Evolutionary conservation across 768 basidiomycete genomes (phyloP).

Genomic region (Suillus sp.): DNA sequence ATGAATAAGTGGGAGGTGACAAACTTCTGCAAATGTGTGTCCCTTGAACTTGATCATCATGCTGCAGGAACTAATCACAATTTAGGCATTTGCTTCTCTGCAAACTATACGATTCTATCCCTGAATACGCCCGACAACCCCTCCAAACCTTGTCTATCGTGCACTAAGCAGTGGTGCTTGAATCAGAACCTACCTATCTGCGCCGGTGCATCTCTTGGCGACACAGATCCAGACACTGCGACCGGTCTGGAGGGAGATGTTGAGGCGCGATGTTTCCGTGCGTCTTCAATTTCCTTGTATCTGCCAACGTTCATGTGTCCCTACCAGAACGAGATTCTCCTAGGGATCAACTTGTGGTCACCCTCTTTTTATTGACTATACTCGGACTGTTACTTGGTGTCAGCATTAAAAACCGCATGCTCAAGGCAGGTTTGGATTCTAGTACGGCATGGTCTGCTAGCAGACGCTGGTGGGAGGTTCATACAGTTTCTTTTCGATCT

Average conservation of each 20-base stretch:
- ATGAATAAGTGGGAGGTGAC: slow-evolving; percentile 87
- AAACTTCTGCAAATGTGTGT: slow-evolving; percentile 85
- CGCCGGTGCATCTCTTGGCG: slow-evolving; percentile 77
- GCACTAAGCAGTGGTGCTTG: slow-evolving; percentile 94
- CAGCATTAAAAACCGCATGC: slow-evolving; percentile 80
- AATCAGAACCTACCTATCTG: slow-evolving; percentile 89
- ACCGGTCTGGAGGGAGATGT: slow-evolving; percentile 96
- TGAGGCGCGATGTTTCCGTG: slow-evolving; percentile 94
- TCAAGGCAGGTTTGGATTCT: slow-evolving; percentile 72
- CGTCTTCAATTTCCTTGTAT: slow-evolving; percentile 42
- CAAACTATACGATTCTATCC: slow-evolving; percentile 84
- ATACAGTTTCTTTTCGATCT: slow-evolving; percentile 26
- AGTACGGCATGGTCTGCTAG: slow-evolving; percentile 64
- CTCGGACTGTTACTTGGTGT: slow-evolving; percentile 84
- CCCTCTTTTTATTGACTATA: slow-evolving; percentile 84
- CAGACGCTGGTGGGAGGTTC: slow-evolving; percentile 84
- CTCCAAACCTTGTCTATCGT: slow-evolving; percentile 87
- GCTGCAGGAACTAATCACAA: slow-evolving; percentile 9
- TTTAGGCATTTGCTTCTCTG: slow-evolving; percentile 87
- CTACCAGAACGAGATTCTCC: slow-evolving; percentile 87
- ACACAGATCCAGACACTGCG: slow-evolving; percentile 88
- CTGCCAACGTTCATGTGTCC: slow-evolving; percentile 18
- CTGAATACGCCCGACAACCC: slow-evolving; percentile 82
- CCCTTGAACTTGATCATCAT: slow-evolving; percentile 5
- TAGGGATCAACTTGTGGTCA: slow-evolving; percentile 92